These are phyloP conservation scores for Aspergillus sp. DNA, from an alignment of 2,329 filamentous ascomycete species.

Conservation along the genomic window DNA sequence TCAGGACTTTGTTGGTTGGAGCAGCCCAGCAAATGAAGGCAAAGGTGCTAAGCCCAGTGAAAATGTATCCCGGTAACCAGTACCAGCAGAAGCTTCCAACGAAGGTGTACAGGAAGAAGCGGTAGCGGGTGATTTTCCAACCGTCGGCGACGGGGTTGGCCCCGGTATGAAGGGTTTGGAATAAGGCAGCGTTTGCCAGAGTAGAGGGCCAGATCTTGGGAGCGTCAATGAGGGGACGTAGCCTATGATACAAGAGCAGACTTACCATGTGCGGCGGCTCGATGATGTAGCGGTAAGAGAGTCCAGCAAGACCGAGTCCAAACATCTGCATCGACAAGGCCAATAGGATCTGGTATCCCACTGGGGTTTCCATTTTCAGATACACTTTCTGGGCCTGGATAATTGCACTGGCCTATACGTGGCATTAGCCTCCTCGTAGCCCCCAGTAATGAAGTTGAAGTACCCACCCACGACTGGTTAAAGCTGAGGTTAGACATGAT, in stretches of 20 bases:
- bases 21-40: constrained; percentile 52
- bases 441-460: constrained; percentile 49
- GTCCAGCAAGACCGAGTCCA: constrained; percentile 39
- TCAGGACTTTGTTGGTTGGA: constrained; percentile 47
- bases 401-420: constrained; percentile 44
- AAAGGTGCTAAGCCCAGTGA: constrained; percentile 50
- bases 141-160: constrained; percentile 37
- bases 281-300: constrained; percentile 36
- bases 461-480: constrained; percentile 45
- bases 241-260: constrained; percentile 24
- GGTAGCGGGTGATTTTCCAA: constrained; percentile 38
- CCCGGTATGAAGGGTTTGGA: constrained; percentile 39
- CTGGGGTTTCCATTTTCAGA: constrained; percentile 36
- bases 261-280: constrained; percentile 34
- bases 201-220: constrained; percentile 41
- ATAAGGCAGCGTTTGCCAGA: constrained; percentile 39
- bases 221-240: constrained; percentile 42
- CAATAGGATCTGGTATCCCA: constrained; percentile 37
- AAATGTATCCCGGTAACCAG: constrained; percentile 32
- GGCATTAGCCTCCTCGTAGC: constrained; percentile 46
- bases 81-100: constrained; percentile 43
- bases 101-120: constrained; percentile 37
- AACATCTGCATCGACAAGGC: constrained; percentile 39
- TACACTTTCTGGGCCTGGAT: constrained; percentile 41
- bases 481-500: constrained; percentile 53